Percentiles rank a stretch among this genome's conserved stretches.
These are phyloP conservation scores for Saururus chinensis DNA, from an alignment of 164 flowering plant species.

Conservation along the genomic window DNA sequence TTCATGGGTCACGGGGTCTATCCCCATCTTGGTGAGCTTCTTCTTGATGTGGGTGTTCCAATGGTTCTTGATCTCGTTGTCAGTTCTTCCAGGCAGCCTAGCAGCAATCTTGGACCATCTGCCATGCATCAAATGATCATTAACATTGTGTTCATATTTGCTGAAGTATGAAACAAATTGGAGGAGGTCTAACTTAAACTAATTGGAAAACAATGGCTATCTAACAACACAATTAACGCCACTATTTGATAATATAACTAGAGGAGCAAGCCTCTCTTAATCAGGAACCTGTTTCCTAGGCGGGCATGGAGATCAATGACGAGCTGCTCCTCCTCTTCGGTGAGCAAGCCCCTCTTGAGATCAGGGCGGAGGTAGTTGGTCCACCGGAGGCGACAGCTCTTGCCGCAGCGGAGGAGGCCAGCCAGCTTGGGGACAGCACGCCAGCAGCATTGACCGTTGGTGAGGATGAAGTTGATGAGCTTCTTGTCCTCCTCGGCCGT, in stretches of 20 bases:
- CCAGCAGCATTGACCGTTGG: slow-evolving; percentile 93
- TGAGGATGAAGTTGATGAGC: slow-evolving; percentile 75
- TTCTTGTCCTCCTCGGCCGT: slow-evolving; percentile 92
- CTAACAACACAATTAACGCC: too few relatives aligned
- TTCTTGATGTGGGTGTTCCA: slow-evolving; percentile 95
- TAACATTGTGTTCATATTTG: too few relatives aligned
- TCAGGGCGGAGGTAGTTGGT: slow-evolving; percentile 90
- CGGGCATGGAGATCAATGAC: slow-evolving; percentile 90
- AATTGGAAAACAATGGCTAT: too few relatives aligned
- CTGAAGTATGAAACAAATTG: too few relatives aligned
- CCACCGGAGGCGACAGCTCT: slow-evolving; percentile 93
- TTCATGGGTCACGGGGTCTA: slow-evolving; percentile 81
- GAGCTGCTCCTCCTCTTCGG: slow-evolving; percentile 63
- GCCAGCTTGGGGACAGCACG: slow-evolving; percentile 89
- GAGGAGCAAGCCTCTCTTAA: background rate
- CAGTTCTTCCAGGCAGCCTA: slow-evolving; percentile 76
- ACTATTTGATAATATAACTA: too few relatives aligned
- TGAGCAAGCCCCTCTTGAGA: slow-evolving; percentile 75
- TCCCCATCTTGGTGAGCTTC: slow-evolving; percentile 75
- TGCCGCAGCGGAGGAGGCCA: slow-evolving; percentile 80
- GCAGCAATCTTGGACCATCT: slow-evolving; percentile 92
- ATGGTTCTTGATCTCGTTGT: slow-evolving; percentile 83
- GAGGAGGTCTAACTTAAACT: too few relatives aligned
- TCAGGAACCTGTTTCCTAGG: slow-evolving; percentile 67
- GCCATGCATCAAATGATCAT: background rate